Base-by-base conservation (phyloP, 2,329 filamentous ascomycete genomes). In the Fusarium sp. region DNA sequence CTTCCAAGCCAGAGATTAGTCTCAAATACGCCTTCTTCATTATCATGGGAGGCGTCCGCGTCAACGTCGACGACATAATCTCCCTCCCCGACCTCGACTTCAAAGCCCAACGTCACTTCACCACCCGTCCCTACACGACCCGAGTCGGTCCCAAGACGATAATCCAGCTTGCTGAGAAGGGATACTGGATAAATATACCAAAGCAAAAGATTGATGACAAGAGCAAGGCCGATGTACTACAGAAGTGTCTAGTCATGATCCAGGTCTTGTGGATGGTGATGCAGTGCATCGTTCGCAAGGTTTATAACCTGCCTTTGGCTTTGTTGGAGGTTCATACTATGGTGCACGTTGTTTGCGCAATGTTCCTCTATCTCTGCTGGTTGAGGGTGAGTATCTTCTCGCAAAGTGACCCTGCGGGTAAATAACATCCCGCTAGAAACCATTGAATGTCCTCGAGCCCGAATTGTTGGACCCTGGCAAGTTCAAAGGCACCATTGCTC, bases 231-330 rank as follows among this genome's bases (percentile, higher is more conserved):
- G 78, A 84, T 22, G 69, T 66, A 0, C 66, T 84, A 6, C 78
- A 83, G 4, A 85, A 84, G 68, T 52, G 69, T 0, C 56, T 86
- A 3, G 81, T 84, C 2, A 74, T 81, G 29, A 62, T 82, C 4
- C 84, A 86, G 64, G 81, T 82, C 0, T 24, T 64, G 7, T 86
- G 83, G 82, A 83, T 86, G 75, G 59, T 80, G 0, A 50, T 82
- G 0, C 81, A 85, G 64, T 79, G 77, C 59, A 72, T 83, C 8
- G 79, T 76, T 13, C 79, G 84, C 1, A 71, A 77, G 6, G 67
- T 69, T 1, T 72, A 81, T n/a, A 73, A 78, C 1, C 70, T 86
- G 0, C 82, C 84, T 1, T 38, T 85, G 0, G 81, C 78, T 0
- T 75, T 85, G 4, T 70, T 85, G 1, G 83, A 85, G 58, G 56